These are phyloP conservation scores for Trichoderma cornu-damae DNA, from an alignment of 2,329 filamentous ascomycete genomes.

Conservation along the genomic window DNA sequence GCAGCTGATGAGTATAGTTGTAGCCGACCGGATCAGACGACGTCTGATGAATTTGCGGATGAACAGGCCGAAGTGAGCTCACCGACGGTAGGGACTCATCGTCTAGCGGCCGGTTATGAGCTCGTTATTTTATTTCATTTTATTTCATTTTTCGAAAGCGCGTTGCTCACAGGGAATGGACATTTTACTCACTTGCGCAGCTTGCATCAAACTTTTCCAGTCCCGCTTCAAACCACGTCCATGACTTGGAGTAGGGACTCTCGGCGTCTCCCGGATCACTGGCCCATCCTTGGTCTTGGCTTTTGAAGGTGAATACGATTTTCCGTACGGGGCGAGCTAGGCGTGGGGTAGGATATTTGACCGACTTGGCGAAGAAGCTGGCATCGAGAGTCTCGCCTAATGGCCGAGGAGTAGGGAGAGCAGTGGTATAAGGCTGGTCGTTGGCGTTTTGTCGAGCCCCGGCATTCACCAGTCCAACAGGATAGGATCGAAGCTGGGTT, in stretches of 20 bases:
- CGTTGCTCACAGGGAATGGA: background rate
- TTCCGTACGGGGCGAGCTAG: conserved; percentile 52
- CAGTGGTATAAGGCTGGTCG: conserved; percentile 26
- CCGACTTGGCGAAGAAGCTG: conserved; percentile 31
- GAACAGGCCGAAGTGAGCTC: conserved; percentile 33
- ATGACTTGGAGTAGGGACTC: conserved; percentile 41
- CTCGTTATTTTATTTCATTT: no score
- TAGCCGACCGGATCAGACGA: conserved; percentile 23
- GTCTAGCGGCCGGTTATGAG: background rate
- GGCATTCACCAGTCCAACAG: conserved; percentile 34
- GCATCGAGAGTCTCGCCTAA: conserved; percentile 27
- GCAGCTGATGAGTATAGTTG: conserved; percentile 37
- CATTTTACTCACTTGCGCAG: conserved; percentile 13
- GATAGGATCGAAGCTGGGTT: conserved; percentile 35
- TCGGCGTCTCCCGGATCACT: conserved; percentile 21
- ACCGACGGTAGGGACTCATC: conserved; percentile 27
- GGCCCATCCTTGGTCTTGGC: conserved; percentile 56
- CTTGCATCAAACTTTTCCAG: conserved; percentile 49
- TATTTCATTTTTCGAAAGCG: no score
- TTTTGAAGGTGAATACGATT: conserved; percentile 54
- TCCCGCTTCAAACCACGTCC: conserved; percentile 61
- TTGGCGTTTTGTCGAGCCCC: conserved; percentile 25
- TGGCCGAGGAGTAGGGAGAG: conserved; percentile 28
- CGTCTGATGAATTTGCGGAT: conserved; percentile 28
- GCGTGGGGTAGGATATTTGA: conserved; percentile 37